Evolutionary conservation across 345 rosid species (phyloP), one percentile per base, ranked within the genome.

Genomic region (Hibiscus tridactylites): DNA sequence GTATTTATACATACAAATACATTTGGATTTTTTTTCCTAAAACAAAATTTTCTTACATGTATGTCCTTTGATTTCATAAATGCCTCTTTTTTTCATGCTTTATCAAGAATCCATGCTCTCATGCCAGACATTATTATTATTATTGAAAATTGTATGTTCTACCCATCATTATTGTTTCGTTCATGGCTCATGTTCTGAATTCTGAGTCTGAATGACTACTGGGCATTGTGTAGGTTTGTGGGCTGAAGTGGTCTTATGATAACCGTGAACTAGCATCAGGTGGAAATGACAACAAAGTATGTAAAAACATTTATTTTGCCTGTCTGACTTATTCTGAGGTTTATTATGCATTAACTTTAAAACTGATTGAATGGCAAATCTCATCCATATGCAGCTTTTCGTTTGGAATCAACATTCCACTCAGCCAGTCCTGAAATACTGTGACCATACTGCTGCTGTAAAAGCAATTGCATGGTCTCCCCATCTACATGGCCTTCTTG

Each of bases 401-500:
- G 92, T 96, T 73, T 96, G 99, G 99, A 96, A 92, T 77, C 97
- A 92, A 79, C 95, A 88, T 74, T 90, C 99, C 73, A 90, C 88
- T 71, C 96, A 96, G 54, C 98, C 99, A 39, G 85, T 92, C 46
- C 76, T 92, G 73, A 96, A 86, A 83, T 96, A 85, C 83, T 83
- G 93, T 75, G 99, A 89, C 71, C 99, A 96, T 81, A 85, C 95
- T 50, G 99, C 99, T 31, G 99, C 99, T 42, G 99, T 96, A 31
- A 96, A 96, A 85, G 99, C 99, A 72, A 96, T 96, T 80, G 96
- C 99, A 1, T 96, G 99, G 99, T 96, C 99, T 10, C 99, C 99
- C 0, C 98, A 92, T 87, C 90, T 92, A 67, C 87, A 91, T 50
- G 99, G 99, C 66, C 91, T 96, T 77, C 97, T 96, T 76, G 99